phyloP scores from a whole-genome alignment of 768 basidiomycete genomes.

The Paxillus involutus region DNA sequence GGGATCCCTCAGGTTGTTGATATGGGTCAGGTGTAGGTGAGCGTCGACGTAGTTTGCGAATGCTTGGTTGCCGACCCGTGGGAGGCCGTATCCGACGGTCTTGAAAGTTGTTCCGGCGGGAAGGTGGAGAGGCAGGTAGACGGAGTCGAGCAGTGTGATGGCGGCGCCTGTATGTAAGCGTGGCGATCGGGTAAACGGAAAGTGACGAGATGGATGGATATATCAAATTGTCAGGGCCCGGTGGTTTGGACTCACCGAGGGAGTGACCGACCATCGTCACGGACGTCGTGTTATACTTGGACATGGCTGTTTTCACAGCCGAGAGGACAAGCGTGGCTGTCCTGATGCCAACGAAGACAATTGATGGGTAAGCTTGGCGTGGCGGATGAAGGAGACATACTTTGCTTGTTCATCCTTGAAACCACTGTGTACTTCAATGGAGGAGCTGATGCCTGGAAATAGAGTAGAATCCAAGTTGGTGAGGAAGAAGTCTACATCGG shows the following conservation, averaged over 20 bases:
- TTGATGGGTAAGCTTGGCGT: too few relatives aligned
- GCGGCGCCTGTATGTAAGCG: constrained; percentile 30
- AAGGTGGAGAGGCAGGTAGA: constrained; percentile 40
- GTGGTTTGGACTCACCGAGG: constrained; percentile 29
- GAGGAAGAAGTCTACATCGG: constrained; percentile 26
- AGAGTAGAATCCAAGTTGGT: constrained; percentile 35
- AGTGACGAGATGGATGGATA: background rate
- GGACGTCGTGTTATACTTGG: constrained; percentile 30
- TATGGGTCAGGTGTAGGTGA: constrained; percentile 44
- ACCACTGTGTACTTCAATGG: too few relatives aligned
- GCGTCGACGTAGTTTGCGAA: constrained; percentile 59
- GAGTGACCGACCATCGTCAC: constrained; percentile 50
- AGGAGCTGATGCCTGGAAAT: too few relatives aligned
- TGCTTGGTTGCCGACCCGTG: constrained; percentile 53
- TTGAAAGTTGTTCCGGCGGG: constrained; percentile 31
- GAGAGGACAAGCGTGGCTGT: constrained; percentile 45
- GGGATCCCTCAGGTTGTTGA: constrained; percentile 51
- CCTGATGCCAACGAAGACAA: constrained; percentile 18
- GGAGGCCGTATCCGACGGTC: constrained; percentile 36
- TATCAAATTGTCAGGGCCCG: background rate
- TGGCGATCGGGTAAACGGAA: too few relatives aligned
- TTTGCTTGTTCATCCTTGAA: too few relatives aligned
- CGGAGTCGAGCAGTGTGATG: constrained; percentile 37
- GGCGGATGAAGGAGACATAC: too few relatives aligned
- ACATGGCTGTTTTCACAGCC: constrained; percentile 44